A percentile compares a stretch with the other conserved stretches of the same genome.
Evolutionary conservation across 352 stramenopile genomes (phyloP).

Genomic region (Saprolegnia parasitica): DNA sequence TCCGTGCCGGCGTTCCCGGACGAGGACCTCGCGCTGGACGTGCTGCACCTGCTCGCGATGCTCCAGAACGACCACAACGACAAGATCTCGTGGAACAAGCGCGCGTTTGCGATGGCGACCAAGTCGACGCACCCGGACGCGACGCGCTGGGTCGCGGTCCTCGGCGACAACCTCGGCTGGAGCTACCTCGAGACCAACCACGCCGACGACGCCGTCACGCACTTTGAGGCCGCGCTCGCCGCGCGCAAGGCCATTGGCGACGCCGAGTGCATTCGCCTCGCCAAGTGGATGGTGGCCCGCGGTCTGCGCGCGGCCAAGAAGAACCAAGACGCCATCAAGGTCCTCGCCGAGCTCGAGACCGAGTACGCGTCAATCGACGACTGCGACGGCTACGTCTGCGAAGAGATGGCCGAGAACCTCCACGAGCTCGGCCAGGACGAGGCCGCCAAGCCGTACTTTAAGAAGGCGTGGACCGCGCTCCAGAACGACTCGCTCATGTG

Average conservation of each 20-base stretch:
- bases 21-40: constrained; percentile 30
- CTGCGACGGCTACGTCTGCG: constrained; percentile 29
- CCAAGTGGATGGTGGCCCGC: constrained; percentile 31
- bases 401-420: constrained; percentile 30
- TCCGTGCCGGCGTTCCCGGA: neutral
- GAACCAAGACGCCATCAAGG: constrained; percentile 25
- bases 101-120: constrained; percentile 25
- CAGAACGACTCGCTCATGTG: neutral
- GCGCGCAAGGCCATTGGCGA: constrained; percentile 28
- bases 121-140: constrained; percentile 21
- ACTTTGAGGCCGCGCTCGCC: constrained; percentile 30
- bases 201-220: constrained; percentile 24
- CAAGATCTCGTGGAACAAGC: constrained; percentile 29
- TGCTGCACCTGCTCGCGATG: constrained; percentile 33
- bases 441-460: constrained; percentile 11
- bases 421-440: constrained; percentile 1
- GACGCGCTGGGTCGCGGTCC: constrained; percentile 30
- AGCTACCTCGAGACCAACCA: constrained; percentile 26
- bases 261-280: constrained; percentile 22
- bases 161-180: constrained; percentile 33
- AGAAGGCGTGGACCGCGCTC: neutral
- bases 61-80: constrained; percentile 16
- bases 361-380: too few species aligned
- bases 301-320: constrained; percentile 24
- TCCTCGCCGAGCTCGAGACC: constrained; percentile 20